Evolutionary conservation across 495 filamentous ascomycete species (phyloP).

Genomic region (Elasticomyces elasticus): DNA sequence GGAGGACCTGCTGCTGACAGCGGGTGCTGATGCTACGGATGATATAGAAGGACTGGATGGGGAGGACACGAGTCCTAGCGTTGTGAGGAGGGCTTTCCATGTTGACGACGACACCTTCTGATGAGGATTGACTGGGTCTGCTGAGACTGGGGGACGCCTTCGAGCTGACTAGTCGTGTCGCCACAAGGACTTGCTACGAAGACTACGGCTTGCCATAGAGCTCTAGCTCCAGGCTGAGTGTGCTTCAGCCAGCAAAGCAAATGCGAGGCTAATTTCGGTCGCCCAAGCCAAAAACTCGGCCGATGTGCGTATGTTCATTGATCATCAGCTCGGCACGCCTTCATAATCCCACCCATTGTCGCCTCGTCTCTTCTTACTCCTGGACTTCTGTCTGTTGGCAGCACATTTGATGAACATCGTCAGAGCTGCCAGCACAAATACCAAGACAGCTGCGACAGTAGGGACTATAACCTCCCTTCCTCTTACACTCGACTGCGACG

Average conservation of each 20-base stretch:
- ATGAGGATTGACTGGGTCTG: not conserved
- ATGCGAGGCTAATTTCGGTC: too few species aligned
- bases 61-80: constrained; percentile 23
- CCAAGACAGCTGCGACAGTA: constrained; percentile 48
- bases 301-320: not conserved
- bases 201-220: too few species aligned
- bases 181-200: too few species aligned
- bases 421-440: constrained; percentile 47
- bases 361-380: constrained; percentile 42
- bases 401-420: constrained; percentile 57
- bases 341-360: constrained; percentile 58
- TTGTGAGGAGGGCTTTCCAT: constrained; percentile 15
- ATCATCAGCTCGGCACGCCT: constrained; percentile 41
- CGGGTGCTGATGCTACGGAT: constrained; percentile 52
- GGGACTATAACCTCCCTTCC: constrained; percentile 47
- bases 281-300: too few species aligned
- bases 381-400: constrained; percentile 44
- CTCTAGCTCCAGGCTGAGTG: too few species aligned
- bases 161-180: too few species aligned
- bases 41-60: constrained; percentile 15
- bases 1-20: constrained; percentile 76
- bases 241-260: too few species aligned
- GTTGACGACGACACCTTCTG: constrained; percentile 22
- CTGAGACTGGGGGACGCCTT: too few species aligned
- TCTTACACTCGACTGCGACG: constrained; percentile 27